phyloP scores from a whole-genome alignment of 495 filamentous ascomycete genomes.

The Hypoxylon crocopeplum region DNA sequence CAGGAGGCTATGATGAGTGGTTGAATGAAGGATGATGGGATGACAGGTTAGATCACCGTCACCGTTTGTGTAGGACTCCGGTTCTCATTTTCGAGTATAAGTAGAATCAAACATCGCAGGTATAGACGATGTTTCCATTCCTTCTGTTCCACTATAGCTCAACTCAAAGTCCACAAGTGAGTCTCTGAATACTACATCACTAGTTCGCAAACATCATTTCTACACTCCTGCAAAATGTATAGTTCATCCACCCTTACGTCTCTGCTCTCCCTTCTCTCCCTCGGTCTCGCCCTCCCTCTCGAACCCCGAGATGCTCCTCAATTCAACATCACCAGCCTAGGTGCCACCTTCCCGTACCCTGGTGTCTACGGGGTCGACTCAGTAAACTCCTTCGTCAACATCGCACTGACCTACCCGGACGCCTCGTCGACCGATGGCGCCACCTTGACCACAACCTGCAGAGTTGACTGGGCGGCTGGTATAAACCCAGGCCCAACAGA shows the following conservation, averaged over 20 bases:
- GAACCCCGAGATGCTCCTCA: slow-evolving; percentile 22
- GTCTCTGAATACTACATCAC: no score
- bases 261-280: slow-evolving; percentile 24
- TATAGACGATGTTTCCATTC: no score
- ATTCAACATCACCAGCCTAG: slow-evolving; percentile 32
- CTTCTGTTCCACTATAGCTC: no score
- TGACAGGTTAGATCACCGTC: no score
- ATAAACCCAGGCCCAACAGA: slow-evolving; percentile 26
- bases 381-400: slow-evolving; percentile 29
- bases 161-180: no score
- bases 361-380: slow-evolving; percentile 23
- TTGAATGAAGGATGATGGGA: no score
- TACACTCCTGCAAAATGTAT: slow-evolving; percentile 17
- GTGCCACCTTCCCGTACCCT: slow-evolving; percentile 32
- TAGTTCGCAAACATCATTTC: no score
- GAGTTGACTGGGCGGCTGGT: slow-evolving; percentile 25
- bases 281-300: slow-evolving; percentile 25
- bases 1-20: no score
- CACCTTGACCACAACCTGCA: slow-evolving; percentile 34
- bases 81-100: no score
- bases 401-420: slow-evolving; percentile 70
- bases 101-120: no score
- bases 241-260: slow-evolving; percentile 9
- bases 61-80: no score
- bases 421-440: slow-evolving; percentile 66